These are phyloP conservation scores for Clonostachys byssicola DNA, from an alignment of 2,329 filamentous ascomycete species.

Conservation along the genomic window DNA sequence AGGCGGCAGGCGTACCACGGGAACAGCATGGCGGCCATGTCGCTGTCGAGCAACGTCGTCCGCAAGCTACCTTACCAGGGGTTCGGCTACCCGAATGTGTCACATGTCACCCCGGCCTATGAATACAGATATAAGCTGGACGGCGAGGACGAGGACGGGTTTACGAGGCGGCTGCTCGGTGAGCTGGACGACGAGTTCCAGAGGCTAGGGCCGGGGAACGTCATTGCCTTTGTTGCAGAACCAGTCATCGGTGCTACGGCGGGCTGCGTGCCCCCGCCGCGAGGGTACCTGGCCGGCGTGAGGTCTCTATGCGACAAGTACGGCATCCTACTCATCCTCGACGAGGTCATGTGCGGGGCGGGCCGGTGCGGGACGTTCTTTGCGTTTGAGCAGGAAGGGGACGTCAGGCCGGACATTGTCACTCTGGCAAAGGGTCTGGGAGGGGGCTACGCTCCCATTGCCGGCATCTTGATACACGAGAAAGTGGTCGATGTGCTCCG, in stretches of 20 bases:
- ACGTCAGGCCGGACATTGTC: slow-evolving; percentile 45
- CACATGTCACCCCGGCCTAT: slow-evolving; percentile 15
- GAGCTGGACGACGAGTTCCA: slow-evolving; percentile 44
- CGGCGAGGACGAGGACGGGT: slow-evolving; percentile 30
- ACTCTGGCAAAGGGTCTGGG: slow-evolving; percentile 56
- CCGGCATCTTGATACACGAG: slow-evolving; percentile 45
- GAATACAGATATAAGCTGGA: slow-evolving; percentile 11
- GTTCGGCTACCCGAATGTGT: slow-evolving; percentile 14
- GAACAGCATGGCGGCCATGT: slow-evolving; percentile 41
- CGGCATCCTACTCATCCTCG: slow-evolving; percentile 50
- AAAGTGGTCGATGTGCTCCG: slow-evolving; percentile 44
- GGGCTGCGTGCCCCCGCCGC: slow-evolving; percentile 44
- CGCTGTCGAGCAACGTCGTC: slow-evolving; percentile 21
- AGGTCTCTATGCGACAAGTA: slow-evolving; percentile 49
- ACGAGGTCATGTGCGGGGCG: slow-evolving; percentile 67
- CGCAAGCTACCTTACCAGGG: slow-evolving; percentile 18
- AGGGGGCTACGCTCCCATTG: slow-evolving; percentile 50
- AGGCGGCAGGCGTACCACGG: slow-evolving; percentile 43
- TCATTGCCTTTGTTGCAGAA: slow-evolving; percentile 45
- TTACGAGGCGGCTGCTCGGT: slow-evolving; percentile 27
- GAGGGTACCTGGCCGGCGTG: slow-evolving; percentile 51
- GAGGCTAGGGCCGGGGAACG: slow-evolving; percentile 35
- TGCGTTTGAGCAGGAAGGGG: slow-evolving; percentile 28
- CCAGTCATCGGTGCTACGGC: slow-evolving; percentile 42
- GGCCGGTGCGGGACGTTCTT: slow-evolving; percentile 58